Conservation (phyloP, 768 basidiomycete species). For the Boletus barrowsii region DNA sequence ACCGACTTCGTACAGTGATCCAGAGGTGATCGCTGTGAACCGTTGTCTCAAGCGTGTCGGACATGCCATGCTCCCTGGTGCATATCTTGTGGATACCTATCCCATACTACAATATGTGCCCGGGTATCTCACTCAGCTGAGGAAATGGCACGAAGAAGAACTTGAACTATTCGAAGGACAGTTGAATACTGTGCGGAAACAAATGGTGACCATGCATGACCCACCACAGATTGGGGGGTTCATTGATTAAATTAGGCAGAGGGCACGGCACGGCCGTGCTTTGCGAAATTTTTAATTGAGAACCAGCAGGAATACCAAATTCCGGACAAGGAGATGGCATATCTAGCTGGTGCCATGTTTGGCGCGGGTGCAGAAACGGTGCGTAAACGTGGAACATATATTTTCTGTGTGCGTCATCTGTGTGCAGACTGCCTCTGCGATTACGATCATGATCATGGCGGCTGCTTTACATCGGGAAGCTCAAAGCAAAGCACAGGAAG, state of each 20-base stretch:
- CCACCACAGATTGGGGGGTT: too few species aligned
- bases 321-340: slow-evolving; percentile 35
- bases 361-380: slow-evolving; percentile 43
- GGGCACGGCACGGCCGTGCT: slow-evolving; percentile 20
- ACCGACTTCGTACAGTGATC: slow-evolving; percentile 36
- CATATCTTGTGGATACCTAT: slow-evolving; percentile 27
- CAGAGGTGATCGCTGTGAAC: slow-evolving; percentile 32
- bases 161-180: slow-evolving; percentile 32
- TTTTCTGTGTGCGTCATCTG: too few species aligned
- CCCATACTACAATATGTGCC: slow-evolving; percentile 25
- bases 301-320: slow-evolving; percentile 32
- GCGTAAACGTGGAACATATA: background rate
- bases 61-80: slow-evolving; percentile 19
- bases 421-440: slow-evolving; percentile 40
- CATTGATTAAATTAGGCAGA: too few species aligned
- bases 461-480: slow-evolving; percentile 50
- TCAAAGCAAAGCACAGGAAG: slow-evolving; percentile 47
- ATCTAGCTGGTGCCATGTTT: slow-evolving; percentile 42
- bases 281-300: slow-evolving; percentile 38
- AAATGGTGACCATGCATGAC: slow-evolving; percentile 23
- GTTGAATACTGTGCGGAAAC: slow-evolving; percentile 26
- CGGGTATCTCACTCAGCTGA: slow-evolving; percentile 46
- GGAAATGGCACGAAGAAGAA: slow-evolving; percentile 48
- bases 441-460: slow-evolving; percentile 53
- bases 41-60: slow-evolving; percentile 26